Evolutionary conservation across 257 asterid species (phyloP).

Genomic region (Jaltomata sinuosa): DNA sequence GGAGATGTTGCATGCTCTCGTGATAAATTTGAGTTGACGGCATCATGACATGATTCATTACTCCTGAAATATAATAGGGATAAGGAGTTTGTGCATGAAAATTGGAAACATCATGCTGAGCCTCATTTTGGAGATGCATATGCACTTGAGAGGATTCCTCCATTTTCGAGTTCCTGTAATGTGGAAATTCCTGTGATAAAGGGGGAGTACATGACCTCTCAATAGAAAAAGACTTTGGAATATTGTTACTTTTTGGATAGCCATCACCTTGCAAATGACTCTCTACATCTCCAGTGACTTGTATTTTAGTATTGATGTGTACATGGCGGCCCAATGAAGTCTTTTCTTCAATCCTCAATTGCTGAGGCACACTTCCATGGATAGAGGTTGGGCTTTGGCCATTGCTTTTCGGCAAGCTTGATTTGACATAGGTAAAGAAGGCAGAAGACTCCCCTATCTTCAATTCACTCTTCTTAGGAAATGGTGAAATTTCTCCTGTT

Average conservation of each 20-base stretch:
- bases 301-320: conserved; percentile 17
- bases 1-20: conserved; percentile 34
- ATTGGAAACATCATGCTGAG: conserved; percentile 29
- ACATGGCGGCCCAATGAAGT: conserved; percentile 11
- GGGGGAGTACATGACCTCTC: conserved; percentile 49
- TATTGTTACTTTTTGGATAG: conserved; percentile 30
- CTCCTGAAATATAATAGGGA: conserved; percentile 59
- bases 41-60: conserved; percentile 49
- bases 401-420: conserved; percentile 36
- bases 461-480: conserved; percentile 54
- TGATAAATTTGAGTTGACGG: conserved; percentile 35
- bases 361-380: conserved; percentile 22
- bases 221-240: conserved; percentile 29
- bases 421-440: conserved; percentile 81
- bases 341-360: conserved; percentile 18
- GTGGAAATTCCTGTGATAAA: conserved; percentile 38
- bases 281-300: conserved; percentile 18
- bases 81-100: conserved; percentile 37
- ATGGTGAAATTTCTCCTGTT: conserved; percentile 46
- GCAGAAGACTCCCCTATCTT: conserved; percentile 90
- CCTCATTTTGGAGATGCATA: conserved; percentile 25
- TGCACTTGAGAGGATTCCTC: conserved; percentile 34
- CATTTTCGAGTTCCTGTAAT: conserved; percentile 26
- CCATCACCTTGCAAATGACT: conserved; percentile 28
- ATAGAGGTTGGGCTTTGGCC: conserved; percentile 17